phyloP scores from a whole-genome alignment of 2,329 filamentous ascomycete species.

The Aspergillus hiratsukae region DNA sequence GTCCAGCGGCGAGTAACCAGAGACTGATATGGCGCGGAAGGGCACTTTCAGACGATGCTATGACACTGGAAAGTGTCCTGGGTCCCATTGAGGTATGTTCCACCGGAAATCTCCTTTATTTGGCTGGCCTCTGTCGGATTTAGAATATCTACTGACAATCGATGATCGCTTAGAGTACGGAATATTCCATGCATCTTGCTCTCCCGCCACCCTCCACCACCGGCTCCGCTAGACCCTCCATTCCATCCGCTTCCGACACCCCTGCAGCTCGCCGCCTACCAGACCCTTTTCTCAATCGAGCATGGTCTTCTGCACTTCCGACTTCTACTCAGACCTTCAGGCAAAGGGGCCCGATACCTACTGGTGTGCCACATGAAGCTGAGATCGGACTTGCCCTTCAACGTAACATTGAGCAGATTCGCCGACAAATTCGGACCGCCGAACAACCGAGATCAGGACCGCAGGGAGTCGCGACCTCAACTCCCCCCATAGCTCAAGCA shows the following conservation, averaged over 20 bases:
- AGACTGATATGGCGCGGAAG: constrained; percentile 57
- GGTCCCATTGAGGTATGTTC: constrained; percentile 46
- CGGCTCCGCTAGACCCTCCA: constrained; percentile 4
- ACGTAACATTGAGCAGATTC: constrained; percentile 19
- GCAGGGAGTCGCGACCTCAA: constrained; percentile 3
- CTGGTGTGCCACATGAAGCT: constrained; percentile 8
- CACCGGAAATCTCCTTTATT: background rate
- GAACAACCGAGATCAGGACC: background rate
- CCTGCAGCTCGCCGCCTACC: background rate
- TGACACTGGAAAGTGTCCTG: constrained; percentile 48
- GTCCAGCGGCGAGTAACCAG: constrained; percentile 46
- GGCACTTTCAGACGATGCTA: constrained; percentile 47
- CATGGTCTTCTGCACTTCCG: background rate
- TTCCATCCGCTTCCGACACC: background rate
- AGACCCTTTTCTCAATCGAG: background rate
- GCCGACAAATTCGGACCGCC: constrained; percentile 16
- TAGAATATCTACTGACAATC: constrained; percentile 2
- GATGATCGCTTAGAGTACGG: constrained; percentile 15
- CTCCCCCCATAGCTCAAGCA: constrained; percentile 2
- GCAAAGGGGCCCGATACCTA: constrained; percentile 8
- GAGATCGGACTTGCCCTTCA: constrained; percentile 19
- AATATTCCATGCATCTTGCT: constrained; percentile 39
- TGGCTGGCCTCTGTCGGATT: background rate
- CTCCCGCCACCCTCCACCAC: constrained; percentile 34
- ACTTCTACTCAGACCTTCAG: constrained; percentile 6